A percentile compares a stretch with the other conserved stretches of the same genome.
Conservation (phyloP, 192 early-diverging fungal species). For the Podila epigama region DNA sequence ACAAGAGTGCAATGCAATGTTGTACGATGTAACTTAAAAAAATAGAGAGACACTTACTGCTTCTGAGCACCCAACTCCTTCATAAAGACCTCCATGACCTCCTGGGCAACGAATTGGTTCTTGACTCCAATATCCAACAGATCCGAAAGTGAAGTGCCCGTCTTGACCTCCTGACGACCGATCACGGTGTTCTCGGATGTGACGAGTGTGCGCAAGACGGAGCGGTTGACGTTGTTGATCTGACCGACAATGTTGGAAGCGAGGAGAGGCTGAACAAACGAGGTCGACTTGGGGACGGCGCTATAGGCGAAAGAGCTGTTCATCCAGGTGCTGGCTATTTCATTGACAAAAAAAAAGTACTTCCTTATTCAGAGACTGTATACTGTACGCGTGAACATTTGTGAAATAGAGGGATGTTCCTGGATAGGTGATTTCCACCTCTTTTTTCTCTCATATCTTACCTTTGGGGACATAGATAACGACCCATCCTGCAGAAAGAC, state of each 20-base stretch:
- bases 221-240: conserved; percentile 49
- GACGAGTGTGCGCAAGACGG: conserved; percentile 35
- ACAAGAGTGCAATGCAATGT: too few species aligned
- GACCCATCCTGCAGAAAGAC: conserved; percentile 55
- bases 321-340: conserved; percentile 52
- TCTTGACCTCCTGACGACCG: conserved; percentile 42
- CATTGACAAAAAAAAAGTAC: not conserved
- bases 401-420: too few species aligned
- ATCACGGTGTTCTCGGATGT: conserved; percentile 23
- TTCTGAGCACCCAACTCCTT: conserved; percentile 50
- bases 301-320: conserved; percentile 55
- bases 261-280: conserved; percentile 57
- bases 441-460: conserved; percentile 11
- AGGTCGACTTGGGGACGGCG: conserved; percentile 31
- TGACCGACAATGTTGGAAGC: conserved; percentile 47
- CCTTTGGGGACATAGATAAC: conserved; percentile 61
- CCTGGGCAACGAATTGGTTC: conserved; percentile 49
- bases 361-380: not conserved
- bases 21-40: not conserved
- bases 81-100: conserved; percentile 56
- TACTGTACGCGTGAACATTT: too few species aligned
- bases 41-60: conserved; percentile 22
- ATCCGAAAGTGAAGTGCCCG: conserved; percentile 34
- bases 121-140: conserved; percentile 55
- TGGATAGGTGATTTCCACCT: too few species aligned